A percentile compares a stretch with the other conserved stretches of the same genome.
phyloP scores from a whole-genome alignment of 2,329 filamentous ascomycete genomes.

The Aspergillus niger region DNA sequence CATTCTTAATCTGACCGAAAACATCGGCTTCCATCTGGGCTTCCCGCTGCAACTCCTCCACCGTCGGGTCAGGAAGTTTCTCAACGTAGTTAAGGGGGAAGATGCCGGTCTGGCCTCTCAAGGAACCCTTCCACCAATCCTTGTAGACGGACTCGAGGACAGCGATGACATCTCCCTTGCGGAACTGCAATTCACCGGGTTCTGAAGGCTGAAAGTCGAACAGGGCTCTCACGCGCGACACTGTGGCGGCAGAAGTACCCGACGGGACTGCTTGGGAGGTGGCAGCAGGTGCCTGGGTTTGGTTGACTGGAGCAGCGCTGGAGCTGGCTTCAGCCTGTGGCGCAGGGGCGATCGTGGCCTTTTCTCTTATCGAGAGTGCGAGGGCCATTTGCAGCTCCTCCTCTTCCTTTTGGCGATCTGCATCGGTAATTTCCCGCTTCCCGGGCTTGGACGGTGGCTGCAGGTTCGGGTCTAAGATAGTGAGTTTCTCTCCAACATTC shows the following conservation, averaged over 20 bases:
- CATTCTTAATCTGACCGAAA: conserved; percentile 74
- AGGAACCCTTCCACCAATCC: conserved; percentile 98
- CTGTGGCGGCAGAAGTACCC: conserved; percentile 92
- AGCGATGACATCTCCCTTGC: conserved; percentile 95
- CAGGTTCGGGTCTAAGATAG: conserved; percentile 73
- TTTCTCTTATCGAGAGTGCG: conserved; percentile 88
- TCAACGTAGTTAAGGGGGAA: conserved; percentile 99
- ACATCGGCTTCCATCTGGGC: conserved; percentile 90
- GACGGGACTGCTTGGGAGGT: conserved; percentile 65
- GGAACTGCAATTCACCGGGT: conserved; percentile 90
- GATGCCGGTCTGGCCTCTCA: conserved; percentile 93
- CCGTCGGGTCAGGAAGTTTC: conserved; percentile 91
- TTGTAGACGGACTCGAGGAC: conserved; percentile 98
- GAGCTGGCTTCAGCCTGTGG: conserved; percentile 43
- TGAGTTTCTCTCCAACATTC: conserved; percentile 6
- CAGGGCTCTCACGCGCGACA: conserved; percentile 87
- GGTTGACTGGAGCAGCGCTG: conserved; percentile 38
- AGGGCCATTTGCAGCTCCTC: conserved; percentile 96
- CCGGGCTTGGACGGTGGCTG: conserved; percentile 89
- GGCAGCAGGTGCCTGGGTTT: conserved; percentile 42
- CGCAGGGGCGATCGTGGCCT: conserved; percentile 49
- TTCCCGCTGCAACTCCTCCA: conserved; percentile 90
- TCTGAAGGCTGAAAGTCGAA: conserved; percentile 96
- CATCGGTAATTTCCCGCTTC: conserved; percentile 86
- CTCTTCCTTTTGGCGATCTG: conserved; percentile 92